Evolutionary conservation across 2,329 filamentous ascomycete genomes (phyloP), one percentile per base, ranked within the genome.

Genomic region (Sclerotinia subarctica): DNA sequence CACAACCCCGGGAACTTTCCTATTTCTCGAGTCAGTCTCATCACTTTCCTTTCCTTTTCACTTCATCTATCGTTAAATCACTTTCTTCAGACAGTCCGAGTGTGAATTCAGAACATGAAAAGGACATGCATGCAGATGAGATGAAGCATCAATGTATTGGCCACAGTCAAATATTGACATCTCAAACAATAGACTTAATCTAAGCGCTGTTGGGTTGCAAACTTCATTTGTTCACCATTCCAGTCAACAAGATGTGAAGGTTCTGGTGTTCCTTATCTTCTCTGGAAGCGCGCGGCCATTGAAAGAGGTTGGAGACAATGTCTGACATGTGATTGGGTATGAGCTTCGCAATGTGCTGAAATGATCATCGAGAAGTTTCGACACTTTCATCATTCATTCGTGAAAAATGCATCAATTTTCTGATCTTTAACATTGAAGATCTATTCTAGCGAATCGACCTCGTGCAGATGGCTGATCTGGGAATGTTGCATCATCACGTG

Each of bases 201-300:
- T 63, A 63, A 35, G 59, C 59, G 59, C 59, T 51, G 26, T 51
- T 52, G 21, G n/a, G 21, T 5, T 17, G 24, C 46, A 17, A 35
- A 52, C 42, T 44, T 26, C 51, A 47, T 24, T 21, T 26, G 13
- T n/a, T 49, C 42, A 49, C 42, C 32, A 58, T 57, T 49, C 29
- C 42, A 32, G 49, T 38, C 63, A 38, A 54, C 15, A 13, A 35
- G 15, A 3, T 42, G 47, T 52, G 46, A 42, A 42, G 29, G n/a
- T 64, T 51, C 24, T 52, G 47, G 5, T 49, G 19, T 49, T 38
- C 21, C 19, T 44, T 35, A 38, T 58, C 42, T 58, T 57, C 38
- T 17, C 53, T 66, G 17, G 53, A 66, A 66, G 64, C 64, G 64
- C 64, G 64, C 64, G 64, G 51, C 42, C 64, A 51, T 13, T 38